These are phyloP conservation scores for Solanum pinnatisectum DNA, from an alignment of 257 asterid genomes.

Conservation along the genomic window DNA sequence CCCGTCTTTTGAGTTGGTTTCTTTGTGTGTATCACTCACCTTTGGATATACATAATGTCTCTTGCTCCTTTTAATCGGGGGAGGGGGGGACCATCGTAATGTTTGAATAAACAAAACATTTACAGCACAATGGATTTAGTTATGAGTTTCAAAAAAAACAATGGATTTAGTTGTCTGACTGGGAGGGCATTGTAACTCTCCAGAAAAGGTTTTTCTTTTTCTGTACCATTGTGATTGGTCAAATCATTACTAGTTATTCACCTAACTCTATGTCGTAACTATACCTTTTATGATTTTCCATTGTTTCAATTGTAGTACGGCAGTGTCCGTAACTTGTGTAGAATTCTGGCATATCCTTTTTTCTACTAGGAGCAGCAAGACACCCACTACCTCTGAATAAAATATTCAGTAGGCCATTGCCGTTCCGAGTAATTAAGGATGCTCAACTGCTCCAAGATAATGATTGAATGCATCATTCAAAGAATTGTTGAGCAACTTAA, in stretches of 20 bases:
- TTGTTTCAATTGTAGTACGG: not conserved
- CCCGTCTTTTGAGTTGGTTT: not conserved
- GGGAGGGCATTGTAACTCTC: not conserved
- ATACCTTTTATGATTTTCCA: not conserved
- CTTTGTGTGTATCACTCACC: not conserved
- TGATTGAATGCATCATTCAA: not conserved
- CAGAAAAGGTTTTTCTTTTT: not conserved
- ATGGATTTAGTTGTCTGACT: not conserved
- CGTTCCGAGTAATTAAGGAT: not conserved
- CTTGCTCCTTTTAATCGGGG: not conserved
- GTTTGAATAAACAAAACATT: not conserved
- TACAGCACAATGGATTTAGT: not conserved
- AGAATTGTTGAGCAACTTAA: not conserved
- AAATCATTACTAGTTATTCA: not conserved
- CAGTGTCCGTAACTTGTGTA: not conserved
- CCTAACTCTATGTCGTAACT: not conserved
- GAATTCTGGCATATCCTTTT: not conserved
- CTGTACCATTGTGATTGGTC: not conserved
- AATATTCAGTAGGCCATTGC: not conserved
- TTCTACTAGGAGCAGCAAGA: not conserved
- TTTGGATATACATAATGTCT: not conserved
- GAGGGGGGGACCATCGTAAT: not conserved
- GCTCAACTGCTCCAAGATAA: not conserved
- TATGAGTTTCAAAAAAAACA: not conserved
- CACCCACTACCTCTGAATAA: not conserved